These are phyloP conservation scores for Dendrocalamus latiflorus DNA, from an alignment of 202 grass and related monocot genomes.

Conservation along the genomic window DNA sequence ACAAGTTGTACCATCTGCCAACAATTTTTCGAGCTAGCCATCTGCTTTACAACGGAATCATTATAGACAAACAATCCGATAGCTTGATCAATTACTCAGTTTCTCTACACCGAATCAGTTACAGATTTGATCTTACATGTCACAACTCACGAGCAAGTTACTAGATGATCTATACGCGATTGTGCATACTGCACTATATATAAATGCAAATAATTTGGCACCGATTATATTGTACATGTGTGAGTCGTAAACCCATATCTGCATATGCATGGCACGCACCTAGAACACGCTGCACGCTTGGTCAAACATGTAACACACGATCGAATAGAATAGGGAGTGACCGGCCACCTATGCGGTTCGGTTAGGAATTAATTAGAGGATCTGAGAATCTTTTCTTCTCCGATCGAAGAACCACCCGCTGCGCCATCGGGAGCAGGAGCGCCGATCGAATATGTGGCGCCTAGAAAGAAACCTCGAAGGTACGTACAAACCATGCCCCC, in stretches of 20 bases:
- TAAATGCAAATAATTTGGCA: not conserved
- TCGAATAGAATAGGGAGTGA: not conserved
- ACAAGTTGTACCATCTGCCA: too few species aligned
- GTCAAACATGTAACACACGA: not conserved
- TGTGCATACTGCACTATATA: not conserved
- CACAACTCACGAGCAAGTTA: too few species aligned
- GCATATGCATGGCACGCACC: too few species aligned
- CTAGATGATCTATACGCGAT: not conserved
- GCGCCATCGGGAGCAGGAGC: slow-evolving; percentile 55
- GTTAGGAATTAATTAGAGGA: slow-evolving; percentile 27
- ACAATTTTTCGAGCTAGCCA: too few species aligned
- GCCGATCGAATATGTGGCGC: slow-evolving; percentile 62
- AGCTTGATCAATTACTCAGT: too few species aligned
- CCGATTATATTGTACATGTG: too few species aligned
- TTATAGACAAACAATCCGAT: not conserved
- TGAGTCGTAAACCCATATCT: too few species aligned
- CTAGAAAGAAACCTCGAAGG: slow-evolving; percentile 51
- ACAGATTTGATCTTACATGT: too few species aligned
- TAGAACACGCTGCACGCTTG: not conserved
- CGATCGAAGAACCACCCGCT: not conserved
- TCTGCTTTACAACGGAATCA: too few species aligned
- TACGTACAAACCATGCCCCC: slow-evolving; percentile 27
- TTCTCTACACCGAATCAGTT: too few species aligned
- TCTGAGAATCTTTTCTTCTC: not conserved
- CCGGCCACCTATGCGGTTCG: not conserved